Evolutionary conservation across 2,329 filamentous ascomycete genomes (phyloP), one percentile per base, ranked within the genome.

Genomic region (Aspergillus japonicus): DNA sequence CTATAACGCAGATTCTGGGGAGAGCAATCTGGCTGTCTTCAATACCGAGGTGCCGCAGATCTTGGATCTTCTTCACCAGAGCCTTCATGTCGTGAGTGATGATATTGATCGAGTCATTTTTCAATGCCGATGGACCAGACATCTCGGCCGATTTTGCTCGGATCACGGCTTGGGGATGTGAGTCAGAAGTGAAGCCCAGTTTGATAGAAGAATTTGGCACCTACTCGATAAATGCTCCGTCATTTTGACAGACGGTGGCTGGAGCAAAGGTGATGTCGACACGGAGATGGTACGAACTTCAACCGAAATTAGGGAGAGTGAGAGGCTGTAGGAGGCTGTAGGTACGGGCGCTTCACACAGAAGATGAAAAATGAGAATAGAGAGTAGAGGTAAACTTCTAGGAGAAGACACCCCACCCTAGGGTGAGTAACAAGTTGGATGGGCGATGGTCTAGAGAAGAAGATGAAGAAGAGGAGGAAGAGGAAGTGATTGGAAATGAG

Each of bases 1-100:
- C 92, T 0, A 96, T 86, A 0, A 96, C 85, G 5, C 94, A 89
- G 10, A 96, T 86, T 66, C 92, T 91, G 0, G 92, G 91, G 0
- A 96, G 78, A 0, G 85, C 84, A 0, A 91, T 84, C 0, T 79
- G 69, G 4, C 87, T 84, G 19, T 89, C 85, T 53, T 89, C 87
- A 0, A 96, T 87, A 0, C 89, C 90, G 0, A 94, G 82, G 5
- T 87, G 82, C 54, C 91, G 86, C 0, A 96, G 82, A 51, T 89
- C 84, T 53, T 78, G 76, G 0, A 80, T 75, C n/a, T 72, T 76
- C 12, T 71, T 73, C 0, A 80, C 73, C 5, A 80, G 60, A 0
- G 59, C 59, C 39, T 75, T 75, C 69, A 79, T 77, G 14, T 71
- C 71, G 2, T 71, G 61, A 0, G 70, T 66, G 33, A 78, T 66